These are phyloP conservation scores for Bacidia rubella DNA, from an alignment of 495 filamentous ascomycete genomes.

Conservation along the genomic window DNA sequence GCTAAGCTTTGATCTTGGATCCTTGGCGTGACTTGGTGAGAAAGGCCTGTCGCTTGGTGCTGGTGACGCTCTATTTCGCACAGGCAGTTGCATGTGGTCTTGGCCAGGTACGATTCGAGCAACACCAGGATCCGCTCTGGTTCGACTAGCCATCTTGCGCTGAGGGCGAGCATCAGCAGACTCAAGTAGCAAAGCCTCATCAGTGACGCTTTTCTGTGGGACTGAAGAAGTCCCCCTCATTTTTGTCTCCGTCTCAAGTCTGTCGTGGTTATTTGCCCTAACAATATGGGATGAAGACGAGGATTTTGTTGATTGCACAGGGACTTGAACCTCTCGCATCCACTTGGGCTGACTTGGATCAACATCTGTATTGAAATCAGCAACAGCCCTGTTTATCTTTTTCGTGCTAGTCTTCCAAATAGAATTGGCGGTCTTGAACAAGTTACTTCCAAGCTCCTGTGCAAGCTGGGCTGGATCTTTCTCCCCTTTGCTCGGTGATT, in stretches of 20 bases:
- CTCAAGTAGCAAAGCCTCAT: slow-evolving; percentile 90
- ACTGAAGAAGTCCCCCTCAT: background rate
- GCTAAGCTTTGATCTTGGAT: slow-evolving; percentile 48
- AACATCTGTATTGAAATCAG: slow-evolving; percentile 71
- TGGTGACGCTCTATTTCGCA: background rate
- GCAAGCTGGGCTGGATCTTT: slow-evolving; percentile 70
- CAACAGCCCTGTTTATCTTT: slow-evolving; percentile 85
- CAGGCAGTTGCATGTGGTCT: background rate
- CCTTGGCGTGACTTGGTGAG: slow-evolving; percentile 10
- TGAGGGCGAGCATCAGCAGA: slow-evolving; percentile 36
- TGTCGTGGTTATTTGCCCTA: background rate
- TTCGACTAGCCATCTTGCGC: slow-evolving; percentile 26
- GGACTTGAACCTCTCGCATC: slow-evolving; percentile 55
- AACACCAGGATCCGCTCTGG: slow-evolving; percentile 16
- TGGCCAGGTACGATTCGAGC: too few species aligned
- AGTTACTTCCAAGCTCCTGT: slow-evolving; percentile 63
- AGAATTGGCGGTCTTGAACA: slow-evolving; percentile 87
- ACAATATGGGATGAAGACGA: background rate
- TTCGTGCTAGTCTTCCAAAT: slow-evolving; percentile 91
- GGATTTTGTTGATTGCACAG: background rate
- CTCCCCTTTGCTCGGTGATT: slow-evolving; percentile 48
- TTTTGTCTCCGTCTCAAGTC: background rate
- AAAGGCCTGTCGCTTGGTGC: background rate
- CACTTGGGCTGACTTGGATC: slow-evolving; percentile 84
- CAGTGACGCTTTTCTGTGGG: slow-evolving; percentile 41